Conservation (phyloP, 2,329 filamentous ascomycete species). For the Tolypocladium pustulatum region DNA sequence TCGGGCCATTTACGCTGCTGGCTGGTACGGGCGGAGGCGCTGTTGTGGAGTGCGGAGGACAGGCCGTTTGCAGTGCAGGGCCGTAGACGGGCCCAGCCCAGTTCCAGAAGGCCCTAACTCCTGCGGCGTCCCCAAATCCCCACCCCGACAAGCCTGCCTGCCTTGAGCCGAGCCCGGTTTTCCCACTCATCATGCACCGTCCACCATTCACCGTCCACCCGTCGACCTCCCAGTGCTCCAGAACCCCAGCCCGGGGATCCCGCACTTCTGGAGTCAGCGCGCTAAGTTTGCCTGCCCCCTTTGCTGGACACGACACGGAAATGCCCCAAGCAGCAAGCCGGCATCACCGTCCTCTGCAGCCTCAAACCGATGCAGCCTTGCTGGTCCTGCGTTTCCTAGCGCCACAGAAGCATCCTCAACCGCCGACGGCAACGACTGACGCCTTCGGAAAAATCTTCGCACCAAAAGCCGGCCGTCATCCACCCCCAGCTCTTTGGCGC, state of each 20-base stretch:
- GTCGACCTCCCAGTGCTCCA: neutral
- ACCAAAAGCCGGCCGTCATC: neutral
- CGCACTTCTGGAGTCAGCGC: slow-evolving; percentile 5
- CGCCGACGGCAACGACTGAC: neutral
- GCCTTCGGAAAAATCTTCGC: neutral
- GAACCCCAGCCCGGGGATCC: slow-evolving; percentile 2
- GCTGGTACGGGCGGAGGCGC: neutral
- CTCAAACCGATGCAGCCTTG: neutral
- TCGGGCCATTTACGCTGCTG: neutral
- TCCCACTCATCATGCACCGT: neutral
- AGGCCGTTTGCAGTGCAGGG: neutral
- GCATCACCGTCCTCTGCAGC: neutral
- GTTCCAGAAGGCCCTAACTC: neutral
- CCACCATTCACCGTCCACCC: neutral
- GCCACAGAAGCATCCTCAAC: neutral
- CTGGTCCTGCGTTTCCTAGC: neutral
- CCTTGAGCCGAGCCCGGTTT: neutral
- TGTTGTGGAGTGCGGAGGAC: neutral
- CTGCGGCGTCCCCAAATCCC: neutral
- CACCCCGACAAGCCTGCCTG: neutral
- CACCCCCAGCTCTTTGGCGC: neutral
- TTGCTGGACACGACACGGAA: neutral
- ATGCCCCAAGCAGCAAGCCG: neutral
- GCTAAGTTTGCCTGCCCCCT: neutral
- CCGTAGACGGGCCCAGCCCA: slow-evolving; percentile 3